These are phyloP conservation scores for Colletotrichum lindemuthianum DNA, from an alignment of 2,329 filamentous ascomycete species.

Conservation along the genomic window DNA sequence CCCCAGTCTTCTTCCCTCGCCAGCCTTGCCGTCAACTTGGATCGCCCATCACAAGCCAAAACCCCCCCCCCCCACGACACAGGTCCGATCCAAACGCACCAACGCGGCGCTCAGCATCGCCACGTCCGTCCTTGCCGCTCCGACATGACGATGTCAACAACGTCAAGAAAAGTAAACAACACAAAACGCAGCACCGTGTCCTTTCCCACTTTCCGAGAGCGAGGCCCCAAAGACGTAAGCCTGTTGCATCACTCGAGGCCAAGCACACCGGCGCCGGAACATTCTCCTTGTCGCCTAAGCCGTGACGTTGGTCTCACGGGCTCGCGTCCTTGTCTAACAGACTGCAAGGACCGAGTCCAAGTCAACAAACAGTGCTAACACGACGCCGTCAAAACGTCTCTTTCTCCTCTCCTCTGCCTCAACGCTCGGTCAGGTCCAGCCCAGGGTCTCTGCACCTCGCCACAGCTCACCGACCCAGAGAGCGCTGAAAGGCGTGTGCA, in stretches of 20 bases:
- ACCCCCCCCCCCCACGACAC: no score
- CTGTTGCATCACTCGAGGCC: slow-evolving; percentile 22
- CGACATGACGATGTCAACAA: background rate
- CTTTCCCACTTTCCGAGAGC: background rate
- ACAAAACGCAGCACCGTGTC: background rate
- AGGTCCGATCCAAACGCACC: no score
- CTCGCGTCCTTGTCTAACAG: no score
- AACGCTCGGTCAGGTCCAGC: slow-evolving; percentile 24
- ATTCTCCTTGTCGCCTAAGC: background rate
- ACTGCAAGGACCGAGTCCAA: background rate
- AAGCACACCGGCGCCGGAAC: background rate
- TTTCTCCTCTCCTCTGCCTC: background rate
- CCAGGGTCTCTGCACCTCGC: background rate
- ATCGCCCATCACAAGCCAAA: no score
- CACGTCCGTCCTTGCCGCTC: no score
- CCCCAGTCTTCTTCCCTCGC: no score
- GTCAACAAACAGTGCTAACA: background rate
- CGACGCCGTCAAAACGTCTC: slow-evolving; percentile 13
- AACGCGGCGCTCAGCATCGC: no score
- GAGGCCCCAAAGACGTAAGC: background rate
- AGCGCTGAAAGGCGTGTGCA: background rate
- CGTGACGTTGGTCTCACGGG: background rate
- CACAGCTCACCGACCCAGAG: background rate
- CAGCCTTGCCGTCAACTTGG: no score
- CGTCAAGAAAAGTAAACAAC: background rate